Evolutionary conservation across 305 asterid genomes (phyloP), one percentile per base, ranked within the genome.

Genomic region (Solanum hybrid): DNA sequence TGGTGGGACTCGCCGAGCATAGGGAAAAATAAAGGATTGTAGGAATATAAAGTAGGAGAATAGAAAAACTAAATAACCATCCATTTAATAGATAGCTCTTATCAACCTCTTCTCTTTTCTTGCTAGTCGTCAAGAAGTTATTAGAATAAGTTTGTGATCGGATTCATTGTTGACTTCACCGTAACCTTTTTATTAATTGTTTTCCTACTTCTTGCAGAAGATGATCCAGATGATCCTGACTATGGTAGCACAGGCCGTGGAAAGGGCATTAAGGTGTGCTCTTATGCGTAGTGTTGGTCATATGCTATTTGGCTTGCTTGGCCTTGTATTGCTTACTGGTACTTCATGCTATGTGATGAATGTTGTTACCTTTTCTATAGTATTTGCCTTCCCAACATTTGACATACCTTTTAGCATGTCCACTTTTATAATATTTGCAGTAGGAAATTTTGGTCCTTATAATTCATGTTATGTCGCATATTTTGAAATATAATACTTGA

Each of bases 221-320:
- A 97, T 90, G 99, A 98, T 90, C 99, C 98, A 5, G 98, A 93
- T 80, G 99, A 98, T 90, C 99, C 99, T 82, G 95, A 95, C 91
- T 93, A 66, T 91, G 97, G 95, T 78, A 94, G 95, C 90, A 71
- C 94, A 77, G 91, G 94, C 60, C 95, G 94, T 80, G 94, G 90
- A 88, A 91, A 91, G 89, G 95, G 93, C 89, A 93, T 88, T 92
- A 95, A 95, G 99, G 98, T 96, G 89, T 72, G 87, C 76, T 91
- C 5, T 85, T 69, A 73, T 90, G 88, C 78, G 7, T 87, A 81
- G 81, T 89, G 66, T 87, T 56, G 77, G 13, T 85, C 87, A 79
- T 45, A 79, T 88, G 13, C 76, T 84, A 56, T 38, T 24, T 19
- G n/a, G 40, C 77, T 40, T 86, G 19, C 64, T 38, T 78, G 89